Evolutionary conservation across 805 yeast species (phyloP), one percentile per base, ranked within the genome.

Genomic region (Candida golubevii): DNA sequence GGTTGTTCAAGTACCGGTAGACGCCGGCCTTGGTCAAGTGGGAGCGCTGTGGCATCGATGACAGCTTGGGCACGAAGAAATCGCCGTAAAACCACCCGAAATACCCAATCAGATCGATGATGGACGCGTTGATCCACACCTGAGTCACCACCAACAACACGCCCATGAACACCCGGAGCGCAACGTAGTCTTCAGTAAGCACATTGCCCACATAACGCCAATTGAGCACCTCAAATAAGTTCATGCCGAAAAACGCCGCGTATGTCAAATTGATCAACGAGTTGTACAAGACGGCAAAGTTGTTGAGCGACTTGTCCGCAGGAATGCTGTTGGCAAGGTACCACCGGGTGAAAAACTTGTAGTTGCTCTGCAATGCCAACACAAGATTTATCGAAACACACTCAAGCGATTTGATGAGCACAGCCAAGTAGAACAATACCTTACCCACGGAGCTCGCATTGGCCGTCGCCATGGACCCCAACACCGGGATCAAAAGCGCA

Each of bases 41-140:
- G 7, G 76, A 64, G 44, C 69, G 71, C 23, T 69, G 69, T 6
- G 62, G 59, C 50, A 60, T 55, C 28, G 52, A 42, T 6, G 56
- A 45, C 14, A 75, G 67, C 41, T 72, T 76, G 32, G 85, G 79
- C 46, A 84, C 66, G 63, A 85, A 86, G 63, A 86, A 86, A 61
- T 86, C 95, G 45, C 95, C 95, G 61, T 83, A 86, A 56, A 85
- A 86, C 93, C 93, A 86, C n/a, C 95, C 93, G 62, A 82, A 85
- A 48, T 83, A 84, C 2, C 91, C 91, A 51, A 86, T 79, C 39
- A 85, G 80, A 36, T 78, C 78, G 50, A 80, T 74, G 32, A 85
- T 84, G 28, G 88, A 84, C 23, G 72, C 55, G 52, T 84, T 80
- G 31, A 88, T 83, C 84, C 88, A 80, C 13, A 75, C 59, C 55